A percentile compares a stretch with the other conserved stretches of the same genome.
Conservation (phyloP, 345 rosid species). For the Acer campestre region DNA sequence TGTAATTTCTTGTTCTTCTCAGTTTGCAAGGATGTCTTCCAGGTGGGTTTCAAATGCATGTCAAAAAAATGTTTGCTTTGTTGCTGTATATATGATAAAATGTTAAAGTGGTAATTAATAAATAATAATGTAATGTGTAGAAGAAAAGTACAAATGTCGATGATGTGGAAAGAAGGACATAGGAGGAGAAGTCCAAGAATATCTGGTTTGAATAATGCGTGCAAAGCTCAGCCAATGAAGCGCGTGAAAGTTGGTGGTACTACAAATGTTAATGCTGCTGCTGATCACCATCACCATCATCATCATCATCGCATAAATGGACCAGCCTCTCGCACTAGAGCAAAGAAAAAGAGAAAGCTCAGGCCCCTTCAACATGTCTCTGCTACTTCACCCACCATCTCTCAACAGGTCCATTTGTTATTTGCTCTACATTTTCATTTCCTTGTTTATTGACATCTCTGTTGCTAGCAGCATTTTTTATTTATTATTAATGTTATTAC, state of each 20-base stretch:
- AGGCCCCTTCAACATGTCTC: slow-evolving; percentile 46
- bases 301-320: slow-evolving; percentile 20
- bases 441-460: background rate
- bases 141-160: slow-evolving; percentile 37
- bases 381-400: slow-evolving; percentile 22
- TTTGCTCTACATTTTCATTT: background rate
- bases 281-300: slow-evolving; percentile 4
- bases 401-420: slow-evolving; percentile 28
- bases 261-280: slow-evolving; percentile 13
- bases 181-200: slow-evolving; percentile 56
- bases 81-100: background rate
- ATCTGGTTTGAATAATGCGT: slow-evolving; percentile 37
- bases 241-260: slow-evolving; percentile 13
- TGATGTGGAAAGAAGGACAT: slow-evolving; percentile 46
- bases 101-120: background rate
- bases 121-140: slow-evolving; percentile 15
- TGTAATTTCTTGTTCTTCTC: background rate
- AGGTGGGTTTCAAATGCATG: slow-evolving; percentile 29
- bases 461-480: slow-evolving; percentile 12
- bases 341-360: slow-evolving; percentile 46
- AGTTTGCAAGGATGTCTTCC: slow-evolving; percentile 19
- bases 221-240: slow-evolving; percentile 36
- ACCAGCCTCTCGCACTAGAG: slow-evolving; percentile 35
- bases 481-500: background rate
- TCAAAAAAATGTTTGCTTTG: slow-evolving; percentile 1